Evolutionary conservation across 768 basidiomycete species (phyloP).

Genomic region (Crepidotus variabilis): DNA sequence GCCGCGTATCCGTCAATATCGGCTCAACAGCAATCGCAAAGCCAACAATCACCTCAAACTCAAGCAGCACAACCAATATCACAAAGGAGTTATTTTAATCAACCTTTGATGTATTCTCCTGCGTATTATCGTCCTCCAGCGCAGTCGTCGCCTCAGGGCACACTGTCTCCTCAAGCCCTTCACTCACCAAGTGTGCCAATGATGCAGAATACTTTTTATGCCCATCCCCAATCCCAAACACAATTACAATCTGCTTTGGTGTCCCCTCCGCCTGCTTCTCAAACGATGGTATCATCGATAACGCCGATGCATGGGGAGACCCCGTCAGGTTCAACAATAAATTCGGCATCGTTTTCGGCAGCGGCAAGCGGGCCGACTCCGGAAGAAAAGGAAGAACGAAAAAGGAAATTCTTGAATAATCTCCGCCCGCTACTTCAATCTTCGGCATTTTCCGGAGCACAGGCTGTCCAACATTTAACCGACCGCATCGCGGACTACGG

Average conservation of each 20-base stretch:
- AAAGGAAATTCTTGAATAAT: conserved; percentile 45
- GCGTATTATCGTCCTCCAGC: conserved; percentile 29
- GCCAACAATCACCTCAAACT: conserved; percentile 24
- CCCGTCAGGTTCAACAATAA: not conserved
- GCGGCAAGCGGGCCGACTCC: conserved; percentile 26
- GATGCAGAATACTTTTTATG: conserved; percentile 36
- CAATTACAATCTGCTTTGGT: conserved; percentile 16
- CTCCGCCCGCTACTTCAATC: conserved; percentile 57
- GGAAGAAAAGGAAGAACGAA: conserved; percentile 47
- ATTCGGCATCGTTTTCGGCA: conserved; percentile 11
- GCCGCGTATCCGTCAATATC: conserved; percentile 34
- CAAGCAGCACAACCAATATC: conserved; percentile 23
- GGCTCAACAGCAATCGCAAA: conserved; percentile 24
- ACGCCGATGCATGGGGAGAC: conserved; percentile 1
- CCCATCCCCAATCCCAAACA: conserved; percentile 14
- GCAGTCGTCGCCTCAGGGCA: conserved; percentile 46
- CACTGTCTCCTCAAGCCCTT: conserved; percentile 67
- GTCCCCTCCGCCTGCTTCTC: conserved; percentile 10
- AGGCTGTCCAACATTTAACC: conserved; percentile 62
- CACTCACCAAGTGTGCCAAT: conserved; percentile 46
- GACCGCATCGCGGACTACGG: conserved; percentile 57
- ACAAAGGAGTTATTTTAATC: conserved; percentile 12
- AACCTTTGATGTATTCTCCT: conserved; percentile 13
- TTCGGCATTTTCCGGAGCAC: conserved; percentile 62
- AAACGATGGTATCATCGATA: conserved; percentile 2